Conservation (phyloP, 2,329 filamentous ascomycete species). For the Westerdykella sp. region DNA sequence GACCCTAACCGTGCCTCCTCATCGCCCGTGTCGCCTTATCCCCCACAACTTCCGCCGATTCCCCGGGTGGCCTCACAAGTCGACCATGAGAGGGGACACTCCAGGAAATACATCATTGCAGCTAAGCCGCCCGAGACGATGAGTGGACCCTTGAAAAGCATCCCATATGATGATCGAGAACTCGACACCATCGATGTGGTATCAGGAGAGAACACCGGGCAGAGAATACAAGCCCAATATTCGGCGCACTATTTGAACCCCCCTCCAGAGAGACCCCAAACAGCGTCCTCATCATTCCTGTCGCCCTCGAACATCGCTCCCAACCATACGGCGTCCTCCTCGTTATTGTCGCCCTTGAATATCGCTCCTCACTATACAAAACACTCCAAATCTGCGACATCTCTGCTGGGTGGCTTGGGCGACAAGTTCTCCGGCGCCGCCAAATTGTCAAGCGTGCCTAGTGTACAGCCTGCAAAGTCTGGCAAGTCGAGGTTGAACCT, state of each 20-base stretch:
- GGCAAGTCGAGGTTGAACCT: constrained; percentile 50
- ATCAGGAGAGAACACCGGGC: not conserved
- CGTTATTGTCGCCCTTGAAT: constrained; percentile 18
- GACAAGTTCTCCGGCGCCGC: constrained; percentile 25
- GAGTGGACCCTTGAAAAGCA: not conserved
- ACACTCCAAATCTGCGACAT: constrained; percentile 30
- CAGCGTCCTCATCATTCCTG: too few relatives aligned
- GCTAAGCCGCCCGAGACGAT: not conserved
- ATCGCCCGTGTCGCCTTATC: constrained; percentile 35
- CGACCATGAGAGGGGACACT: constrained; percentile 7
- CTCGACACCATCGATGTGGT: too few relatives aligned
- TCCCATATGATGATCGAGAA: too few relatives aligned
- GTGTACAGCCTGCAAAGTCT: constrained; percentile 21
- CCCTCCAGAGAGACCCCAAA: not conserved
- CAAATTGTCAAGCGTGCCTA: constrained; percentile 16
- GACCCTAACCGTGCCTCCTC: constrained; percentile 25
- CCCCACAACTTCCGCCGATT: constrained; percentile 37
- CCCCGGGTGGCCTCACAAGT: constrained; percentile 34
- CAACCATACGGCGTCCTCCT: not conserved
- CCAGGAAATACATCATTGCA: too few relatives aligned
- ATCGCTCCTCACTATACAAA: constrained; percentile 21
- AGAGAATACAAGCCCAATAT: not conserved
- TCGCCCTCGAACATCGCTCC: not conserved
- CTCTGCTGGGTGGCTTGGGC: constrained; percentile 25
- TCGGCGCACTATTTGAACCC: too few relatives aligned